Evolutionary conservation across 768 basidiomycete genomes (phyloP), one percentile per base, ranked within the genome.

Genomic region (Pleurotus tuber-regium): DNA sequence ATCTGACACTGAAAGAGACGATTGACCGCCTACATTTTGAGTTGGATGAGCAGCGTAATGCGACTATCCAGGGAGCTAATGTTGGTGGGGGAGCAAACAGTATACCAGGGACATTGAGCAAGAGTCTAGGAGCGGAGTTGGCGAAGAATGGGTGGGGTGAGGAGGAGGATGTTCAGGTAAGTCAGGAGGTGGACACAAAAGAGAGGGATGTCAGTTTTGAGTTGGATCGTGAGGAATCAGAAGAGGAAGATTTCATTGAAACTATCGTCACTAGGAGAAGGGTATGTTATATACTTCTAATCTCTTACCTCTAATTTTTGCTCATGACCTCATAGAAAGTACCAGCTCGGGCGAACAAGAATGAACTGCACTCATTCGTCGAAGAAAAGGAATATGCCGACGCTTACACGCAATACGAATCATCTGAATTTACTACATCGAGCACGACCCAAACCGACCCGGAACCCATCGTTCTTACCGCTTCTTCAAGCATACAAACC

Each of bases 1-100:
- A 97, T 61, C 64, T 96, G 57, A 69, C 92, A 62, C 75, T 98
- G 54, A 96, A 96, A 64, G 95, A 98, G 75, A 97, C 94, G 1
- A 98, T 98, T 58, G 94, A 97, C 64, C 80, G 93, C 41, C 86
- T 97, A 81, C 78, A 91, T 26, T 96, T 87, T 57, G 95, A 98
- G 60, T 83, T 98, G 77, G 94, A 98, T 59, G 92, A 95, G 68
- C 81, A 95, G 76, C 77, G 92, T 33, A 70, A 66, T 41, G 70
- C 73, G 4, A 64, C 69, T 31, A 67, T 61, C 25, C 64, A 67
- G 33, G 68, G 67, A n/a, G 59, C 54, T 18, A 65, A 62, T 33
- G 61, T 64, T 10, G 71, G 69, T 10, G 65, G 71, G 0, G 67
- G 70, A 11, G 78, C 76, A 43, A 76, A 75, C 26, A 91, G 84